These are phyloP conservation scores for Triticum dicoccoides DNA, from an alignment of 176 grass and related monocot species.

Conservation along the genomic window DNA sequence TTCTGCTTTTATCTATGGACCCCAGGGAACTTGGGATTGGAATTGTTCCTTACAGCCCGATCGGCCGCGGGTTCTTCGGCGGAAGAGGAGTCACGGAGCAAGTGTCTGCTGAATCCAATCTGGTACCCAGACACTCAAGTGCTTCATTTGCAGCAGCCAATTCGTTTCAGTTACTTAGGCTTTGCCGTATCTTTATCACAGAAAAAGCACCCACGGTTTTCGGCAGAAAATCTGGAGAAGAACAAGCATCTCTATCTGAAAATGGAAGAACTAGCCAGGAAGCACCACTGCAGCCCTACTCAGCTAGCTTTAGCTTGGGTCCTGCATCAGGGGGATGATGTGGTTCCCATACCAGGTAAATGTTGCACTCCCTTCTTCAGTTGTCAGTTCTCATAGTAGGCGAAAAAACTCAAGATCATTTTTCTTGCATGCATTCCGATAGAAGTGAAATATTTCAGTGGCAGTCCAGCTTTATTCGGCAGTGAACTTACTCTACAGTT, in stretches of 20 bases:
- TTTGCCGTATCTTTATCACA: constrained; percentile 7
- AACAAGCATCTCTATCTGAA: constrained; percentile 56
- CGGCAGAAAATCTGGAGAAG: constrained; percentile 59
- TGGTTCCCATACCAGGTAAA: constrained; percentile 77
- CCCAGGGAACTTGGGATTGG: constrained; percentile 71
- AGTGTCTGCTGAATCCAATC: constrained; percentile 40
- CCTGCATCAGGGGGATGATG: constrained; percentile 66
- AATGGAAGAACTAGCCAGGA: constrained; percentile 45
- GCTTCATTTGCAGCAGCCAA: neutral
- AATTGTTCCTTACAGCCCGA: constrained; percentile 80
- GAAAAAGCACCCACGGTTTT: constrained; percentile 56
- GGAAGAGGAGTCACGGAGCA: constrained; percentile 51
- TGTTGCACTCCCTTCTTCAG: neutral
- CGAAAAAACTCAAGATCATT: neutral
- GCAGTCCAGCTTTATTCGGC: neutral
- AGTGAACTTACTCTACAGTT: neutral
- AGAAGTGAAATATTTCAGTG: neutral
- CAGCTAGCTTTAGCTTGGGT: constrained; percentile 81
- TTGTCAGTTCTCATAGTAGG: neutral
- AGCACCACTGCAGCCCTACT: constrained; percentile 58
- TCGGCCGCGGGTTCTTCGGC: constrained; percentile 56
- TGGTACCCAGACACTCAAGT: constrained; percentile 40
- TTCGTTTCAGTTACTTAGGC: neutral
- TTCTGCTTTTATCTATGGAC: neutral
- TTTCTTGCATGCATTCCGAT: neutral